A percentile compares a stretch with the other conserved stretches of the same genome.
phyloP scores from a whole-genome alignment of 2,329 filamentous ascomycete genomes.

The Myriosclerotinia duriaeana region DNA sequence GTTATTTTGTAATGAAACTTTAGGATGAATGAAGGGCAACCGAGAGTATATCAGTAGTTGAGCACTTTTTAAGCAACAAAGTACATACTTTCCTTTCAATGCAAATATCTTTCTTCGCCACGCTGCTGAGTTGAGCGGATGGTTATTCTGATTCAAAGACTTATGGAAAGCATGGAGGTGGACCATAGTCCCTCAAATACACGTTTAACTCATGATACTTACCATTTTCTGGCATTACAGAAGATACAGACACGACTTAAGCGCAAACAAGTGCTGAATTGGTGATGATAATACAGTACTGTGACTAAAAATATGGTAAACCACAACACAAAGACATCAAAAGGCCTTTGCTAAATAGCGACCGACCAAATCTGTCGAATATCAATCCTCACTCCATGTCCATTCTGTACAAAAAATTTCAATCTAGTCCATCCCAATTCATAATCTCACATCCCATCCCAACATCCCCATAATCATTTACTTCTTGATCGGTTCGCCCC shows the following conservation, averaged over 20 bases:
- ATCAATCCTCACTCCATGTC: background rate
- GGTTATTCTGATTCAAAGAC: too few relatives aligned
- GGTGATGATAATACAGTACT: background rate
- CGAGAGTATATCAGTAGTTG: background rate
- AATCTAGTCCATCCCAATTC: background rate
- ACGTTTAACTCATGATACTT: too few relatives aligned
- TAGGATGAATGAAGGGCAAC: too few relatives aligned
- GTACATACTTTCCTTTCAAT: background rate
- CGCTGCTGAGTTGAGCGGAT: too few relatives aligned
- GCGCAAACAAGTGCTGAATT: background rate
- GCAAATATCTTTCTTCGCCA: background rate
- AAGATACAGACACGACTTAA: background rate
- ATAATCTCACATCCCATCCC: background rate
- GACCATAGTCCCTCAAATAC: too few relatives aligned
- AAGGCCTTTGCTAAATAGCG: background rate
- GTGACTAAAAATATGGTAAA: background rate
- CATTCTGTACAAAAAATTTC: background rate
- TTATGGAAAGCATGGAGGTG: too few relatives aligned
- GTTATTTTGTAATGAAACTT: background rate
- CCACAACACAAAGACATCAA: background rate
- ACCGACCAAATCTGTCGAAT: background rate
- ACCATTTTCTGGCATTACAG: too few relatives aligned
- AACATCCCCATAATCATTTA: background rate
- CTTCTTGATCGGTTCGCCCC: conserved; percentile 26
- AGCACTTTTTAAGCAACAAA: background rate